Evolutionary conservation across 306 rosid species (phyloP), one percentile per base, ranked within the genome.

Genomic region (Cicer chorassanicum): DNA sequence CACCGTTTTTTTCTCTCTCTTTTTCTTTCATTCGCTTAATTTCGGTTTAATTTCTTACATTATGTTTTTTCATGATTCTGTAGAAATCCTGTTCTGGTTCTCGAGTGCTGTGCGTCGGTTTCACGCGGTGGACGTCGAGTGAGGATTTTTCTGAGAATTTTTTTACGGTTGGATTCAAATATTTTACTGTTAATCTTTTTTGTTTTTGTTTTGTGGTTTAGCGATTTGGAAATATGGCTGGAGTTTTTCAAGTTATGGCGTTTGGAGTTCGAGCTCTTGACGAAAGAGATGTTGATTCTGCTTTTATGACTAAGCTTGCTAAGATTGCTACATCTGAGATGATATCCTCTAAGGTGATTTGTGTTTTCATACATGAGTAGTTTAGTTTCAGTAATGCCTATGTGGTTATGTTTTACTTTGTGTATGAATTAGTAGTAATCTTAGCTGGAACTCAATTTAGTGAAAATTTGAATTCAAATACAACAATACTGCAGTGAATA

Each of bases 51-150:
- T 61, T 51, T 55, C 50, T 43, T 6, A 7, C 41, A 55, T 66
- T 21, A 71, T 21, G 1, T 1, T 41, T 3, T 70, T 73, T 73
- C 29, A 3, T 73, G 0, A 0, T 16, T 70, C 4, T 77, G 54
- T 48, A 93, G 98, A 83, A 91, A 81, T 81, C 92, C 97, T 54
- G 82, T 91, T 69, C 61, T 93, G 6, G 97, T 93, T 70, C 97
- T 93, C 0, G 97, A 91, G 70, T 93, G 97, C 73, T 93, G 97
- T 73, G 87, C 88, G 1, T 77, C 91, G 3, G 89, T 81, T 73
- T 93, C 98, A 8, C 89, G 96, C 21, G 98, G 98, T 29, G 98
- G 98, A 63, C 92, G 97, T 5, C 87, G 98, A 88, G 98, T 93
- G 80, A 46, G 59, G 68, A 70, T 15, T 73, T 16, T 10, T 8